phyloP scores from a whole-genome alignment of 208 protist genomes.

The Endotrypanum monterogeii region DNA sequence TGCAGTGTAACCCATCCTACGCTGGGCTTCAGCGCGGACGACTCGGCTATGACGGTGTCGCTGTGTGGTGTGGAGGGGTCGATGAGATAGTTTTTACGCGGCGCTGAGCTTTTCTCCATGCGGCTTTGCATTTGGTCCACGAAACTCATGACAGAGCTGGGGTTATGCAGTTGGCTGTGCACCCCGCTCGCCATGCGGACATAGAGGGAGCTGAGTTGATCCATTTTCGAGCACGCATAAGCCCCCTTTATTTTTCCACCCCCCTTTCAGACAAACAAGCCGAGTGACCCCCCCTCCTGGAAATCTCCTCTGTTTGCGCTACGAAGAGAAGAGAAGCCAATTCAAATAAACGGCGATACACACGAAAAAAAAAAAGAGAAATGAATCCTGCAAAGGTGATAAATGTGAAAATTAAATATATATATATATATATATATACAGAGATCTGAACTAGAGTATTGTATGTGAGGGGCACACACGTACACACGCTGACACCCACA shows the following conservation, averaged over 20 bases:
- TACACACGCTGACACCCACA: no score
- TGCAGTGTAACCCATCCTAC: slow-evolving; percentile 93
- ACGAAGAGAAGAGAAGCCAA: no score
- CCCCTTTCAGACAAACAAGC: no score
- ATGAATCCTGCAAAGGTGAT: no score
- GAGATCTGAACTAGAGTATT: no score
- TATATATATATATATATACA: not conserved
- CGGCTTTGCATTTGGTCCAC: slow-evolving; percentile 73
- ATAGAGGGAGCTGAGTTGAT: slow-evolving; percentile 78
- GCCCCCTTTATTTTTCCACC: no score
- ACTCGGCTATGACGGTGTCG: slow-evolving; percentile 89
- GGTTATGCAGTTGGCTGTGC: slow-evolving; percentile 68
- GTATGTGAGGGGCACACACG: no score
- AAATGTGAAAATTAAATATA: not conserved
- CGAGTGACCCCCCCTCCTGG: no score
- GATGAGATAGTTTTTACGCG: slow-evolving; percentile 86
- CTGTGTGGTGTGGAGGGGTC: slow-evolving; percentile 88
- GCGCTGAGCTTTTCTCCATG: slow-evolving; percentile 66
- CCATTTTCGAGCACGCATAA: slow-evolving; percentile 44
- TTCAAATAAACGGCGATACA: no score
- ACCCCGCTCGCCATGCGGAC: slow-evolving; percentile 74
- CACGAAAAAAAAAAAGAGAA: no score
- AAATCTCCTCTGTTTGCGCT: no score
- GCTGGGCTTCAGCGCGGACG: slow-evolving; percentile 88
- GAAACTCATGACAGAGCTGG: slow-evolving; percentile 63